phyloP scores from a whole-genome alignment of 1,284 basidiomycete genomes.

The Apiotrichum montevideense region DNA sequence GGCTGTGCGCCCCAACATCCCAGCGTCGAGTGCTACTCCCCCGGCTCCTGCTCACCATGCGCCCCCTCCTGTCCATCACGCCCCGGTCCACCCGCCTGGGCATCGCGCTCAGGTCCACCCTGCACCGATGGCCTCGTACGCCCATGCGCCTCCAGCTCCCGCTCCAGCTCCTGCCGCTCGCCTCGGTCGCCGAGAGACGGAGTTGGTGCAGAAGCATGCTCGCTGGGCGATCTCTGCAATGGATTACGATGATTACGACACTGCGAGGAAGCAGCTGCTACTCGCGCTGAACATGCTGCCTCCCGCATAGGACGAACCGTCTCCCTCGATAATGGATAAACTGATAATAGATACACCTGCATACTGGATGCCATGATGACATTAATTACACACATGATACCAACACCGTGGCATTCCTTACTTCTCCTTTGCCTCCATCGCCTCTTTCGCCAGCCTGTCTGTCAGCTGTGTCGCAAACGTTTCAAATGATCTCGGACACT shows the following conservation, averaged over 20 bases:
- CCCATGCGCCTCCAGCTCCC: not conserved
- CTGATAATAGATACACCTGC: not conserved
- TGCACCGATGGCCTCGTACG: not conserved
- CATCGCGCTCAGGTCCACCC: not conserved
- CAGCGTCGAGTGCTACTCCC: not conserved
- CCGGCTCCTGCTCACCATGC: not conserved
- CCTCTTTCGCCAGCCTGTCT: not conserved
- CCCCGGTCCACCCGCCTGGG: not conserved
- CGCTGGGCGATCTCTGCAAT: slow-evolving; percentile 82
- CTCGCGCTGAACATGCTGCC: slow-evolving; percentile 63
- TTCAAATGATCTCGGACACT: slow-evolving; percentile 2
- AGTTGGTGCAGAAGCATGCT: slow-evolving; percentile 80
- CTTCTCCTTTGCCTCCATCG: not conserved
- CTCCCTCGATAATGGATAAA: not conserved
- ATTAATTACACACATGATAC: not conserved
- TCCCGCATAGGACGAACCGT: not conserved
- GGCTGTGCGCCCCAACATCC: not conserved
- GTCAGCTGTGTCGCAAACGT: not conserved
- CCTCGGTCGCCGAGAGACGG: slow-evolving; percentile 48
- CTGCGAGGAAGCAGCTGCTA: slow-evolving; percentile 70
- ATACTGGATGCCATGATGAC: not conserved
- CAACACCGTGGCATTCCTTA: not conserved
- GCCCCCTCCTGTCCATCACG: not conserved
- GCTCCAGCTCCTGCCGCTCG: not conserved
- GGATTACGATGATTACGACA: slow-evolving; percentile 83